Evolutionary conservation across 169 alveolate genomes (phyloP), one percentile per base, ranked within the genome.

Genomic region (Plasmodium blacklocki): DNA sequence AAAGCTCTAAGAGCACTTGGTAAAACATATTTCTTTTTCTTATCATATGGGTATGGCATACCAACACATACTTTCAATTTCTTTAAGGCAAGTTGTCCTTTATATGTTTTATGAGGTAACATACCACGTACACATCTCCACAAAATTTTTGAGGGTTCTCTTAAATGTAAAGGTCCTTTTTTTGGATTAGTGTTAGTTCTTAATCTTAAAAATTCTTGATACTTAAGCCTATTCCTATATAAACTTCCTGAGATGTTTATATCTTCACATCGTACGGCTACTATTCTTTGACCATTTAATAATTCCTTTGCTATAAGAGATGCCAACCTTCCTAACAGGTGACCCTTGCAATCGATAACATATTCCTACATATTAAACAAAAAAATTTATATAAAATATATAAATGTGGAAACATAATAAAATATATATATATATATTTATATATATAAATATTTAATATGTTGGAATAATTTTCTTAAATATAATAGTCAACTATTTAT

Each of bases 111-210:
- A 94, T 98, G 99, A 15, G 99, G 99, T 73, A 98, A 89, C 99
- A 99, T 99, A 74, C 99, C 99, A 70, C 99, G 97, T 71, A 98
- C 98, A 67, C 97, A 96, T 93, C 99, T 97, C 99, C 99, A 98
- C 95, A 99, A 96, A 67, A 98, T 97, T 93, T 97, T 98, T 23
- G 99, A 94, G 39, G 99, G 99, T 45, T 98, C 97, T 83, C 99
- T 96, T 93, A 94, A 95, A 95, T 99, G 99, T 94, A 96, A 93
- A 32, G 98, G 99, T 15, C 99, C 99, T 68, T 96, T 96, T 75
- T 92, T 93, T 43, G 99, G 99, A 95, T 98, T 98, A 59, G 99
- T 94, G 94, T 98, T 98, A 95, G 97, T 97, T 88, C 98, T 93
- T 87, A 97, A 96, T 80, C 99, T 93, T 92, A 97, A 93, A 97